Percentiles rank a stretch among this genome's conserved stretches.
Conservation (phyloP, 164 flowering plant genomes). For the Vitis rupestris region DNA sequence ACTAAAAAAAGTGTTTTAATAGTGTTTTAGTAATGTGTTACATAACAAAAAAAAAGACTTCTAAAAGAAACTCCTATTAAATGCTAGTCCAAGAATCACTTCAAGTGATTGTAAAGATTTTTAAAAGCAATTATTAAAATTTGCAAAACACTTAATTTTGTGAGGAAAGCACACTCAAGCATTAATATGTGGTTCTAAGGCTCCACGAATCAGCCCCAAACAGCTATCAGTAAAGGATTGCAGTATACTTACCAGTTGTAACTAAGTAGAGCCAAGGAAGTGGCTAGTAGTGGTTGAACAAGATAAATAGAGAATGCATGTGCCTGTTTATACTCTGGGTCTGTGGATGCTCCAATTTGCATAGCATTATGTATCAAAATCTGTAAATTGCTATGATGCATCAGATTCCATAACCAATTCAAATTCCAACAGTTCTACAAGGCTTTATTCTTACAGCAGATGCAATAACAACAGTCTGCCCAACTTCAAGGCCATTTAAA, state of each 20-base stretch:
- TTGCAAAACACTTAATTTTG: no score
- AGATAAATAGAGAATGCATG: slow-evolving; percentile 96
- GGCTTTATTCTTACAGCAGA: slow-evolving; percentile 70
- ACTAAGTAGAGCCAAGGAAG: slow-evolving; percentile 83
- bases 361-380: slow-evolving; percentile 85
- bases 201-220: no score
- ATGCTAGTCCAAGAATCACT: no score
- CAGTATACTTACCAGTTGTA: slow-evolving; percentile 69
- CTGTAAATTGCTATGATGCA: slow-evolving; percentile 36
- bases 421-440: slow-evolving; percentile 6
- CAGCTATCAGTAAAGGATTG: not conserved
- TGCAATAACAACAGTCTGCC: slow-evolving; percentile 93
- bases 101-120: no score
- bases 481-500: slow-evolving; percentile 97
- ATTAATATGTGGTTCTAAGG: no score
- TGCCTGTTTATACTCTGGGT: slow-evolving; percentile 82
- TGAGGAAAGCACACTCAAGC: no score
- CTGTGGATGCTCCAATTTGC: slow-evolving; percentile 95
- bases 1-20: no score
- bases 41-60: no score
- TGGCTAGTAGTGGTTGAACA: slow-evolving; percentile 82
- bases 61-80: no score
- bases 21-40: no score
- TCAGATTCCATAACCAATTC: slow-evolving; percentile 13
- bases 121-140: no score